Evolutionary conservation across 2,329 filamentous ascomycete genomes (phyloP), one percentile per base, ranked within the genome.

Genomic region (Botryotinia calthae): DNA sequence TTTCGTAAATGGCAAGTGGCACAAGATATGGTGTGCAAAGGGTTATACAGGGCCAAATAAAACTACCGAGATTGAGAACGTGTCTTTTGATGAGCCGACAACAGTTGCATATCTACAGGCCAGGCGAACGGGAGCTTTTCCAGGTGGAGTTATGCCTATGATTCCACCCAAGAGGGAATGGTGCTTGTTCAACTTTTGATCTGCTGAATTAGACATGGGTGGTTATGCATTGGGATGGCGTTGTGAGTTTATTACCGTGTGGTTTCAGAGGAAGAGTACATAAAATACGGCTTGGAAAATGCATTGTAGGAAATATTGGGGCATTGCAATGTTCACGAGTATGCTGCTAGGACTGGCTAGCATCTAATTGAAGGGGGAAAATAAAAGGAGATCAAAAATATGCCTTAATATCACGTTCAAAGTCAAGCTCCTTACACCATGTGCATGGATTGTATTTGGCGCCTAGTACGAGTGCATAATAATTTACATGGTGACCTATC

Each of bases 81-180:
- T 87, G 10, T 79, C 81, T 54, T 93, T 93, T 75, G 86, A 88
- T 31, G 86, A 89, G 2, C 86, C 86, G 73, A 86, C 88, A 31
- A 88, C 88, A 78, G 85, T 84, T 54, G 86, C 88, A 63, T 97
- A 95, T 83, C 84, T 85, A 73, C 85, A 86, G 62, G 90, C 94
- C 79, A 84, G 86, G 63, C 85, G 88, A 75, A 88, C 87, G 31
- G 93, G 93, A 0, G 82, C 81, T 46, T 97, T 97, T 81, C 85
- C 87, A 59, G 89, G 89, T 51, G 91, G 90, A 0, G 78, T 90
- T 10, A 91, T 97, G 83, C 95, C 95, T 0, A 86, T 91, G 77
- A 83, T 94, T 63, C 93, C 95, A 31, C 95, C 95, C 0, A 90
- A 90, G 82, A 86, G 89, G 74, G 93, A 95, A 79, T 95, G 90